Percentiles rank a stretch among this genome's conserved stretches.
Conservation (phyloP, 768 basidiomycete species). For the Podaxis pistillaris region DNA sequence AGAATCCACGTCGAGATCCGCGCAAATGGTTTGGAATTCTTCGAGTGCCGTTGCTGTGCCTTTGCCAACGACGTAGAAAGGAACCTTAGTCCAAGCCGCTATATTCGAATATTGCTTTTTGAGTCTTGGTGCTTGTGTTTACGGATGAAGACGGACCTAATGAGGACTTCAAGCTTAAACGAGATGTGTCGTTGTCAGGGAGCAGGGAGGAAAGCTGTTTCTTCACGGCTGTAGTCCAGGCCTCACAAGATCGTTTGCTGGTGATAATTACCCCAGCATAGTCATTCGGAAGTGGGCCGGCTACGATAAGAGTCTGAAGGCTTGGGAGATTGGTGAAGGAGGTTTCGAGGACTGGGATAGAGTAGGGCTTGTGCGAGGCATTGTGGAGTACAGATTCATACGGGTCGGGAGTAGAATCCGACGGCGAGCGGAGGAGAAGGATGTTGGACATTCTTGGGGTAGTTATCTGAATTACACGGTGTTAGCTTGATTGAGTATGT, state of each 20-base stretch:
- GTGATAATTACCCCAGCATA: conserved; percentile 73
- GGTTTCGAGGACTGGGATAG: conserved; percentile 76
- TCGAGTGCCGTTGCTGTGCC: conserved; percentile 53
- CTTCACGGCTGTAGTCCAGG: conserved; percentile 52
- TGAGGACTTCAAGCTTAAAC: background rate
- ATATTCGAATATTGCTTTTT: background rate
- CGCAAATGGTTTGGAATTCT: conserved; percentile 25
- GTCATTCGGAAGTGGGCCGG: conserved; percentile 30
- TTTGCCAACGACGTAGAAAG: conserved; percentile 80
- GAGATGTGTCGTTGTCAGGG: background rate
- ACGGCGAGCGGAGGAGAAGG: conserved; percentile 43
- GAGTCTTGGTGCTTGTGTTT: background rate
- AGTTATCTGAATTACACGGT: background rate
- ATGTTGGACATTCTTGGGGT: conserved; percentile 31
- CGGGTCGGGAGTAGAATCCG: conserved; percentile 44
- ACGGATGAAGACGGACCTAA: conserved; percentile 21
- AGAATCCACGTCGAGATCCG: conserved; percentile 6
- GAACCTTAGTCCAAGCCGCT: conserved; percentile 52
- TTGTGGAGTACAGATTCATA: conserved; percentile 54
- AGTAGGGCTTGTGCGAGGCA: conserved; percentile 50
- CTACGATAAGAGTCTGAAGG: conserved; percentile 41
- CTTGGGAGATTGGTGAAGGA: conserved; percentile 44
- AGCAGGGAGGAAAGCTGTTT: conserved; percentile 11
- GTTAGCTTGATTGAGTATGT: background rate
- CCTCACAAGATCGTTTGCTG: conserved; percentile 74